Evolutionary conservation across 78 protist species (phyloP), one percentile per base, ranked within the genome.

Genomic region (Dictyostelium firmibasis): DNA sequence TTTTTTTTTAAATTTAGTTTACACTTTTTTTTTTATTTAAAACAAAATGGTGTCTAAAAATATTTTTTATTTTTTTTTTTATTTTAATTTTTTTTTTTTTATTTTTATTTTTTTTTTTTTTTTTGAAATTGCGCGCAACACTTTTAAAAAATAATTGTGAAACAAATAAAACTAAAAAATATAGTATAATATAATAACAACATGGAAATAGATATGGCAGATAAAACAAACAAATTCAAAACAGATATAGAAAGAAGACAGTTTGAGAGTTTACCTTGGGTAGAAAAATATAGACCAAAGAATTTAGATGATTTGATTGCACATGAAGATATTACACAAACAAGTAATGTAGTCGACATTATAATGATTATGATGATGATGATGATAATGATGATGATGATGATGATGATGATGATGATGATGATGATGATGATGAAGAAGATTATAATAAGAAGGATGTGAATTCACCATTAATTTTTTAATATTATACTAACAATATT

Each of bases 281-380:
- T 99, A 20, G 99, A 99, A 83, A 99, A 99, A 98, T 99, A 99
- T 86, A 87, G 99, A 64, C 99, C 99, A n/a, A 7, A 20, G 29
- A 20, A 4, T 38, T 31, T 99, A 67, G 33, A 86, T 25, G 99
- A 99, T 53, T 50, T 99, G 14, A 99, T 99, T 4, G 99, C 99
- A 29, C 99, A 99, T 86, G 98, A 96, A 70, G 99, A 98, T 11
- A 96, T 89, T n/a, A 82, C 62, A 9, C 79, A 23, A 29, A 79
- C 92, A 44, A 57, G 87, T 77, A 38, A 53, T 11, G 36, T 6
- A 43, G 20, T 2, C 33, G 11, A 14, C 5, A 41, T 14, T 0
- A 9, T 53, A 62, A 62, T 25, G 2, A n/a, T n/a, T 7, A 20
- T 20, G 11, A 18, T 29, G 6, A 25, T 27, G 2, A 33, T 72